Evolutionary conservation across 345 rosid species (phyloP).

Genomic region (Punica granatum): DNA sequence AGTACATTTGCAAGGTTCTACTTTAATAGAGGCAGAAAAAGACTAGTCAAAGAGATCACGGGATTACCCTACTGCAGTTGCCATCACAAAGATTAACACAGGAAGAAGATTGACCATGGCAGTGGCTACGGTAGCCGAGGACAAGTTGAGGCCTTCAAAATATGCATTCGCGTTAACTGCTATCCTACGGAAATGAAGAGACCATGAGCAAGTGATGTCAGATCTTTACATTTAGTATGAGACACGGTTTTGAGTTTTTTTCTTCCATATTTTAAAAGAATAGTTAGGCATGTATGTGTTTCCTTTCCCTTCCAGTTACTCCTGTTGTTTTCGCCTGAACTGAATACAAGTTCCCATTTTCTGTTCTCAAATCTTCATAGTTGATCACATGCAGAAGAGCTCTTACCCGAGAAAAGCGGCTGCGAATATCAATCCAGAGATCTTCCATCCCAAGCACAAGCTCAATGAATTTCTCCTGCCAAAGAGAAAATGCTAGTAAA

Average conservation of each 20-base stretch:
- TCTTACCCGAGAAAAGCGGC: constrained; percentile 34
- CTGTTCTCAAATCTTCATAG: no score
- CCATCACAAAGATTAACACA: constrained; percentile 33
- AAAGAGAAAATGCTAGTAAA: neutral
- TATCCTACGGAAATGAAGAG: constrained; percentile 14
- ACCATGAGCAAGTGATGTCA: neutral
- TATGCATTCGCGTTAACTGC: constrained; percentile 29
- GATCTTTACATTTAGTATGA: neutral
- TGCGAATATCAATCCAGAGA: constrained; percentile 25
- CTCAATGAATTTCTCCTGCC: constrained; percentile 15
- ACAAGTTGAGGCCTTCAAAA: constrained; percentile 29
- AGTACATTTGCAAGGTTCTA: neutral
- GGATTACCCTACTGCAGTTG: constrained; percentile 24
- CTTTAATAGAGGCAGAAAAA: neutral
- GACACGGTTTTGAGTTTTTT: neutral
- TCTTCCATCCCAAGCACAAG: constrained; percentile 19
- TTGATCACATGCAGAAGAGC: no score
- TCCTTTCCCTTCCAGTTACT: no score
- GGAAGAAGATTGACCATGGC: constrained; percentile 36
- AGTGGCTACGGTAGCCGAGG: constrained; percentile 31
- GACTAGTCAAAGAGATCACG: neutral
- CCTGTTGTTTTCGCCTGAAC: no score
- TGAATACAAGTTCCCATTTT: no score
- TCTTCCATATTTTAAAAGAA: no score
- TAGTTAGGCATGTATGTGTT: no score